These are phyloP conservation scores for Thuidium tamariscinum DNA, from an alignment of 225 moss, liverwort and hornwort species.

Conservation along the genomic window DNA sequence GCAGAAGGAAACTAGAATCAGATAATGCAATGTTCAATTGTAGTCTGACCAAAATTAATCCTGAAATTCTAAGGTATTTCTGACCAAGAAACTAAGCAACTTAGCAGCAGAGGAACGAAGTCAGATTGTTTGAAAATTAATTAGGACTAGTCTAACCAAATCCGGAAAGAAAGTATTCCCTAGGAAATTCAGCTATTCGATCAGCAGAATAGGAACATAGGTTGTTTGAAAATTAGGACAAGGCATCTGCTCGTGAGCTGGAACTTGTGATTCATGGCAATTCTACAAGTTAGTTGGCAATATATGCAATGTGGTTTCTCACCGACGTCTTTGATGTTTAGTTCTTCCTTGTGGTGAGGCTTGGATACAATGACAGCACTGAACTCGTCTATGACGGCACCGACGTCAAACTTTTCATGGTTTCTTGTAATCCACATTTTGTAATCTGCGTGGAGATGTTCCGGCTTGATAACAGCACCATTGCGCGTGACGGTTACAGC, in stretches of 20 bases:
- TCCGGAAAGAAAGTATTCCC: not conserved
- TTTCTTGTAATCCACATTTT: constrained; percentile 10
- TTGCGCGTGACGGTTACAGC: not conserved
- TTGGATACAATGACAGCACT: not conserved
- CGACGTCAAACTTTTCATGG: not conserved
- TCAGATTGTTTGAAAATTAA: not conserved
- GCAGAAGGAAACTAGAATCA: not conserved
- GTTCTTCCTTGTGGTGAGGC: constrained; percentile 4
- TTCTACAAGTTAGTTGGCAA: not conserved
- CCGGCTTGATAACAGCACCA: not conserved
- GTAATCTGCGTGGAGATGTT: constrained; percentile 1
- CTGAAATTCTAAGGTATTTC: too few species aligned
- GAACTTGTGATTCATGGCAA: not conserved
- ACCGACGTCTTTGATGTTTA: constrained; percentile 1
- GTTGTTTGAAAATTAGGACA: not conserved
- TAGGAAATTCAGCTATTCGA: not conserved
- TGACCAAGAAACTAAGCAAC: not conserved
- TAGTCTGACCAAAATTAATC: not conserved
- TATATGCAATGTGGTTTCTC: not conserved
- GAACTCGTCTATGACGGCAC: not conserved
- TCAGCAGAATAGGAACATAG: not conserved
- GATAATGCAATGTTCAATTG: not conserved
- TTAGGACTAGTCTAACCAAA: not conserved
- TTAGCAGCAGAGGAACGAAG: not conserved
- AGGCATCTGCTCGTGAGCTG: not conserved